phyloP scores from a whole-genome alignment of 108 stramenopile genomes.

The Cyclotella baltica region DNA sequence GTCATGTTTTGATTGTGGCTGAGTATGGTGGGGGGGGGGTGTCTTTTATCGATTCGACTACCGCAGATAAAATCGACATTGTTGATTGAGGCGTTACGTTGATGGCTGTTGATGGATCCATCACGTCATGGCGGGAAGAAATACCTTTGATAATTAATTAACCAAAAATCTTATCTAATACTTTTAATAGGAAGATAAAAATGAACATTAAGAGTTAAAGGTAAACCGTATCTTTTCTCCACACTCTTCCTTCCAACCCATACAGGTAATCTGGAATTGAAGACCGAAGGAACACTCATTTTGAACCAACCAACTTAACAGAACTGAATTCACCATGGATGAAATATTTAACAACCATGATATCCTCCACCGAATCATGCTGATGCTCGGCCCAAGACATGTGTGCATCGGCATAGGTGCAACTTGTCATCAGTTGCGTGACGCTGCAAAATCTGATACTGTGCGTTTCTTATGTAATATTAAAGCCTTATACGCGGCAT shows the following conservation, averaged over 20 bases:
- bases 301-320: not conserved
- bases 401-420: constrained; percentile 25
- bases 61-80: too few relatives aligned
- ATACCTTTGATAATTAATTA: too few relatives aligned
- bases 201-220: too few relatives aligned
- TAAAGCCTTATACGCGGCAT: not conserved
- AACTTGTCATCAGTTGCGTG: constrained; percentile 23
- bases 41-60: too few relatives aligned
- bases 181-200: too few relatives aligned
- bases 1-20: not conserved
- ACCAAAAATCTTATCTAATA: too few relatives aligned
- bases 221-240: too few relatives aligned
- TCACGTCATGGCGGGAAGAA: too few relatives aligned
- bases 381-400: constrained; percentile 34
- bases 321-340: constrained; percentile 10
- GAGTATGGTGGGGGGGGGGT: not conserved
- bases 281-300: not conserved
- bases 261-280: not conserved
- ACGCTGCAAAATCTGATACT: constrained; percentile 22
- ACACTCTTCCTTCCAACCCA: too few relatives aligned
- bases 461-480: not conserved
- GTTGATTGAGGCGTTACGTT: too few relatives aligned
- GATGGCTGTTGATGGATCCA: too few relatives aligned
- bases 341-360: constrained; percentile 32
- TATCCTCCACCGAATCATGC: constrained; percentile 28